Evolutionary conservation across 2,329 filamentous ascomycete genomes (phyloP).

Genomic region (Monosporascus ibericus): DNA sequence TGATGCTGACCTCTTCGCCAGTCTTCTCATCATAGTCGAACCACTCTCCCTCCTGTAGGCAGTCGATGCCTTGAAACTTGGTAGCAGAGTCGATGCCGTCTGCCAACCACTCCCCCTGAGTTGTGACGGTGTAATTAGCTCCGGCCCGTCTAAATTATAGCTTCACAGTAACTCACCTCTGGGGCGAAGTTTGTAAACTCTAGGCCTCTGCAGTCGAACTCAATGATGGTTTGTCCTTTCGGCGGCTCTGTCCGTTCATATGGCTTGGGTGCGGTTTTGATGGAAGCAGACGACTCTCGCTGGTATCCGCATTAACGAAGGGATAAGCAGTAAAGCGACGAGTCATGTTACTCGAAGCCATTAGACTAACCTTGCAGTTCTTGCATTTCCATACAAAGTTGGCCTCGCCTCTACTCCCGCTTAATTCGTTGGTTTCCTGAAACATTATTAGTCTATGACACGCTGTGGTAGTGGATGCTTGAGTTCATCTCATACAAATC

Average conservation of each 20-base stretch:
- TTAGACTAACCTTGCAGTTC: conserved; percentile 74
- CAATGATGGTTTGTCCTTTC: conserved; percentile 72
- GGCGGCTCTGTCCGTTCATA: conserved; percentile 69
- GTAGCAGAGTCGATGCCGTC: conserved; percentile 75
- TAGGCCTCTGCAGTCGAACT: conserved; percentile 88
- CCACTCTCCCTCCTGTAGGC: conserved; percentile 82
- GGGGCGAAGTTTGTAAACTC: conserved; percentile 89
- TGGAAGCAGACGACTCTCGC: conserved; percentile 81
- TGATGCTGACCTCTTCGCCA: conserved; percentile 85
- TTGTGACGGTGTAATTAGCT: neutral
- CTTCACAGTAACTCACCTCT: conserved; percentile 53
- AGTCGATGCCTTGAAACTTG: conserved; percentile 74
- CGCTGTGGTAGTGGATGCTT: neutral
- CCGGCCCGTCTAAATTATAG: neutral
- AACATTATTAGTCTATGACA: conserved; percentile 2
- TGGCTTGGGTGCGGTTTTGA: conserved; percentile 65
- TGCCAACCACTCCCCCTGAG: conserved; percentile 81
- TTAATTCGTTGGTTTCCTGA: conserved; percentile 84
- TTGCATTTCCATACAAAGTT: conserved; percentile 99
- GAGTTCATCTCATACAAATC: conserved; percentile 62
- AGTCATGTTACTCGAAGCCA: neutral
- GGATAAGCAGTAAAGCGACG: neutral
- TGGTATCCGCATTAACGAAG: conserved; percentile 26
- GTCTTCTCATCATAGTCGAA: conserved; percentile 97
- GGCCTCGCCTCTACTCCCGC: conserved; percentile 87